phyloP scores from a whole-genome alignment of 768 basidiomycete species.

The Galerina marginata region DNA sequence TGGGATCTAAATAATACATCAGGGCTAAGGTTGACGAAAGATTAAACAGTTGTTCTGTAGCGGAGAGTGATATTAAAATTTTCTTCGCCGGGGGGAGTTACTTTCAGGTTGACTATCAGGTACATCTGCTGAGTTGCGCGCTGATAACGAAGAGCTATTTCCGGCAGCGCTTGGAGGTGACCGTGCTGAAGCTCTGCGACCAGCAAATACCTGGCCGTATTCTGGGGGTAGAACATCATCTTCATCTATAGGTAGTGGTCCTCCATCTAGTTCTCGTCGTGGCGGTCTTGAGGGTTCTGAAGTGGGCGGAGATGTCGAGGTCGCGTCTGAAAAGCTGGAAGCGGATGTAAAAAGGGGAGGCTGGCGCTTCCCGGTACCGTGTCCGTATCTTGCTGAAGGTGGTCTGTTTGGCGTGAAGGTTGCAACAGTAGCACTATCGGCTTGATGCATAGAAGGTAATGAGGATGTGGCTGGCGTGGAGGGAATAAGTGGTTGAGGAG shows the following conservation, averaged over 20 bases:
- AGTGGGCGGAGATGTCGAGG: neutral
- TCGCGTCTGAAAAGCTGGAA: conserved; percentile 5
- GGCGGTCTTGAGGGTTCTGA: neutral
- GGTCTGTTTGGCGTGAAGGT: neutral
- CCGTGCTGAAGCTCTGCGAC: too few species aligned
- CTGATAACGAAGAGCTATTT: too few species aligned
- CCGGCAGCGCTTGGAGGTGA: too few species aligned
- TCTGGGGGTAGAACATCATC: conserved; percentile 33
- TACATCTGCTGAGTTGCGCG: too few species aligned
- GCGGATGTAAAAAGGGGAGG: neutral
- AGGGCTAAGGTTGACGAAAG: too few species aligned
- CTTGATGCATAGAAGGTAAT: too few species aligned
- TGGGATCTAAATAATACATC: too few species aligned
- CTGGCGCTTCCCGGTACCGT: neutral
- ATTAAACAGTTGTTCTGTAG: too few species aligned
- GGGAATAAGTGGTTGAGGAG: neutral
- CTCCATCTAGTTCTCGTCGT: conserved; percentile 31
- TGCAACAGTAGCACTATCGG: neutral
- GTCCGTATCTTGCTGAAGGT: neutral
- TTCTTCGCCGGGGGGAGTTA: too few species aligned
- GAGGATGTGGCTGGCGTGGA: neutral
- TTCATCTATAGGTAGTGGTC: conserved; percentile 21
- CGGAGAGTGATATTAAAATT: too few species aligned
- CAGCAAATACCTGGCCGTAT: conserved; percentile 32
- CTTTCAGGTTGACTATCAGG: too few species aligned